These are phyloP conservation scores for Vigna radiata DNA, from an alignment of 306 rosid species.

Conservation along the genomic window DNA sequence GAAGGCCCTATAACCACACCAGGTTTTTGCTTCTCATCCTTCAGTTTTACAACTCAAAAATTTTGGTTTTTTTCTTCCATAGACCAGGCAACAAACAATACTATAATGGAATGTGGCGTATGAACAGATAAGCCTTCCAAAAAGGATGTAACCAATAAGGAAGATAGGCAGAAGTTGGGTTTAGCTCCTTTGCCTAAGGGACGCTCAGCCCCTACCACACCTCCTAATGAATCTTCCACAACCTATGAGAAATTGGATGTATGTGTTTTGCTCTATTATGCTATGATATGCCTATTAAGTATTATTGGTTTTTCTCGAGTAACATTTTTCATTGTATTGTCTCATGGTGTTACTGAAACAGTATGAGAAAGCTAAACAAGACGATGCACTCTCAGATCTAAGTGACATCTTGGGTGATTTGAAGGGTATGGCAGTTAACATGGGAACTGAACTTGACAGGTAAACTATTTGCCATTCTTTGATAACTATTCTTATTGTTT, in stretches of 20 bases:
- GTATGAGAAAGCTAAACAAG: constrained; percentile 89
- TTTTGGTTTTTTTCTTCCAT: constrained; percentile 16
- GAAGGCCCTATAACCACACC: constrained; percentile 77
- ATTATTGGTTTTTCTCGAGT: not conserved
- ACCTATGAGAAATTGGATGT: constrained; percentile 80
- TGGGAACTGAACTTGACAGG: constrained; percentile 93
- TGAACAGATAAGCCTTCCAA: constrained; percentile 61
- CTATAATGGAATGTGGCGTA: constrained; percentile 18
- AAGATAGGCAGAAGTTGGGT: constrained; percentile 74
- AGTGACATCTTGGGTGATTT: constrained; percentile 92
- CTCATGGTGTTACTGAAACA: constrained; percentile 37
- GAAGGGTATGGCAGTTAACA: constrained; percentile 86
- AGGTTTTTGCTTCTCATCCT: constrained; percentile 57
- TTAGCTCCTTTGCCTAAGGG: constrained; percentile 65
- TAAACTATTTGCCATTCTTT: constrained; percentile 17
- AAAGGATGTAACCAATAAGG: constrained; percentile 46
- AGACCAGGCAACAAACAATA: not conserved
- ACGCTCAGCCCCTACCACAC: constrained; percentile 59
- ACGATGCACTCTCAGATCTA: constrained; percentile 77
- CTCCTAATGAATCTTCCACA: constrained; percentile 60
- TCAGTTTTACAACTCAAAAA: not conserved
- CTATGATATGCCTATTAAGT: constrained; percentile 8
- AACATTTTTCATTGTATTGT: constrained; percentile 26
- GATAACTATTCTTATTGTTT: not conserved
- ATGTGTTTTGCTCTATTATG: constrained; percentile 10